These are phyloP conservation scores for Nicotiana paniculata DNA, from an alignment of 257 asterid genomes.

Conservation along the genomic window DNA sequence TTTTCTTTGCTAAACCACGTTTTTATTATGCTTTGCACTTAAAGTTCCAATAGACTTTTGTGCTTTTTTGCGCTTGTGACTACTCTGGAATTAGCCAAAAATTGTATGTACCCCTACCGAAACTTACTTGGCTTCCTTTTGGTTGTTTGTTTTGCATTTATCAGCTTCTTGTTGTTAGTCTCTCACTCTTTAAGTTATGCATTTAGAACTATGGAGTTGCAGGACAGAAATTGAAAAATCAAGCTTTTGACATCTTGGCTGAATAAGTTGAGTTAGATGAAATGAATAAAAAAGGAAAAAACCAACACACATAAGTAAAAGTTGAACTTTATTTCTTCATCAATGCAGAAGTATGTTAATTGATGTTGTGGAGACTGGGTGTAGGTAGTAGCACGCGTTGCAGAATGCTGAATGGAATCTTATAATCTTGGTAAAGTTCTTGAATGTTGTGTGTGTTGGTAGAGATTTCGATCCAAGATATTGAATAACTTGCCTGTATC, in stretches of 20 bases:
- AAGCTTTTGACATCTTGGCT: not conserved
- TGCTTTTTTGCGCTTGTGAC: too few species aligned
- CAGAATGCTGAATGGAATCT: not conserved
- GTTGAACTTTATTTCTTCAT: not conserved
- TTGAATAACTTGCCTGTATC: not conserved
- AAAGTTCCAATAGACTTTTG: too few species aligned
- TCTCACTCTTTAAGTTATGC: not conserved
- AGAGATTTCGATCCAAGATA: not conserved
- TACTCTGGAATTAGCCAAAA: not conserved
- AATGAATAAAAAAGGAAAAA: not conserved
- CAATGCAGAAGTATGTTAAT: not conserved
- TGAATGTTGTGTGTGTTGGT: not conserved
- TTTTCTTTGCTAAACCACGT: too few species aligned
- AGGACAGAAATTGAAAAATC: not conserved
- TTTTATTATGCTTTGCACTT: too few species aligned
- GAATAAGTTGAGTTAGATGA: not conserved
- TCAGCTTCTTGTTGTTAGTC: not conserved
- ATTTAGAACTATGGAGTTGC: not conserved
- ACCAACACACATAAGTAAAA: not conserved
- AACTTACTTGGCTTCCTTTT: not conserved
- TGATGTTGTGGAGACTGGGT: not conserved
- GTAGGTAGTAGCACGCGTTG: not conserved
- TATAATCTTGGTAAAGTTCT: not conserved
- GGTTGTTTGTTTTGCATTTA: not conserved
- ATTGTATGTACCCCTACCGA: not conserved